These are phyloP conservation scores for Exserohilum turcica DNA, from an alignment of 2,329 filamentous ascomycete species.

Conservation along the genomic window DNA sequence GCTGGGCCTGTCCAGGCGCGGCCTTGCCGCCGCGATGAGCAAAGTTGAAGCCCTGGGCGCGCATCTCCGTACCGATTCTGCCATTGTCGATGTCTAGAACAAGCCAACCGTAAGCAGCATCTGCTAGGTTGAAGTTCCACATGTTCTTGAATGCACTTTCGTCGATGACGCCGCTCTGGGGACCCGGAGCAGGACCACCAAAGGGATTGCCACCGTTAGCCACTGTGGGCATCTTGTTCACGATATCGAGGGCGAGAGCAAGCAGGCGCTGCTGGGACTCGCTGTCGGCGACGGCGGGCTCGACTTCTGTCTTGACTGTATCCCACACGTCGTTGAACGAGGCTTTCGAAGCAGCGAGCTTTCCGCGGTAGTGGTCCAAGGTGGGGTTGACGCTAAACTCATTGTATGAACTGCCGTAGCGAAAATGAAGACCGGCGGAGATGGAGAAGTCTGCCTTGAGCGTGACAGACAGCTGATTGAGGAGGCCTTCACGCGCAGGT, in stretches of 20 bases:
- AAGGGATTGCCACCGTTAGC: slow-evolving; percentile 97
- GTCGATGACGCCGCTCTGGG: slow-evolving; percentile 84
- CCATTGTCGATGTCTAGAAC: slow-evolving; percentile 95
- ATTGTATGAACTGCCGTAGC: slow-evolving; percentile 99
- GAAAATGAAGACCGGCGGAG: slow-evolving; percentile 95
- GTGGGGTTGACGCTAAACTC: slow-evolving; percentile 99
- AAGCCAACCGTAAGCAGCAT: slow-evolving; percentile 95
- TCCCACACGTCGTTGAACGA: slow-evolving; percentile 99
- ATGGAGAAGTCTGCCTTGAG: slow-evolving; percentile 98
- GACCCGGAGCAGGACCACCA: slow-evolving; percentile 78
- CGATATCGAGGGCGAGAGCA: slow-evolving; percentile 86
- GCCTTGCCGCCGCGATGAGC: slow-evolving; percentile 87
- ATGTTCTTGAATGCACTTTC: slow-evolving; percentile 99
- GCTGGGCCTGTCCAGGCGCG: slow-evolving; percentile 47
- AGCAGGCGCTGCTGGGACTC: slow-evolving; percentile 91
- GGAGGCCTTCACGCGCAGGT: slow-evolving; percentile 89
- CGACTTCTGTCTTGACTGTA: slow-evolving; percentile 93
- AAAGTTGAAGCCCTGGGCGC: slow-evolving; percentile 98
- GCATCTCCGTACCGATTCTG: slow-evolving; percentile 97
- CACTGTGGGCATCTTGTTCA: slow-evolving; percentile 97
- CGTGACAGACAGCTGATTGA: slow-evolving; percentile 96
- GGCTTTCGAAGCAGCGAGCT: slow-evolving; percentile 95
- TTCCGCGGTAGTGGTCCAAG: slow-evolving; percentile 96
- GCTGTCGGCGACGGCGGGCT: slow-evolving; percentile 91
- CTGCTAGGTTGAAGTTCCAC: slow-evolving; percentile 99